Conservation (phyloP, 2,329 filamentous ascomycete genomes). For the Stagonosporopsis chrysanthemi region DNA sequence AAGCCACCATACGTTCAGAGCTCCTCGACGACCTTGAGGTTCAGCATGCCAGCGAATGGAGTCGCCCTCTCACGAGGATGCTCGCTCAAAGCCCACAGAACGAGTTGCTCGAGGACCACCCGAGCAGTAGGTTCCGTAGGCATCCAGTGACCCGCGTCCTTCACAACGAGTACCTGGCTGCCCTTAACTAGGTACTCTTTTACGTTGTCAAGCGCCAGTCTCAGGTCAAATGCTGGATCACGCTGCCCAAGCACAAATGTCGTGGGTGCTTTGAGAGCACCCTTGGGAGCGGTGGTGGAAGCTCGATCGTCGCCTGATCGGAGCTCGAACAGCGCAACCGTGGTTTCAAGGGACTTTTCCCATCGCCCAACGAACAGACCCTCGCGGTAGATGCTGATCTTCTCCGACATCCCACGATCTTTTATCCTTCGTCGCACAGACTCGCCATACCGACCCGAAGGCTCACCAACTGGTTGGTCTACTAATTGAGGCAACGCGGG, state of each 20-base stretch:
- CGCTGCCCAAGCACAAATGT: constrained; percentile 63
- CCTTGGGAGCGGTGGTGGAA: constrained; percentile 46
- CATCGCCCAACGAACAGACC: constrained; percentile 55
- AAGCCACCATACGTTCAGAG: not conserved
- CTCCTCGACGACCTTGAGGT: constrained; percentile 29
- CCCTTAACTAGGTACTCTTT: constrained; percentile 58
- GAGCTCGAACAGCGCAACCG: constrained; percentile 57
- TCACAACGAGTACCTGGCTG: constrained; percentile 60
- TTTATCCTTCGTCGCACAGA: constrained; percentile 51
- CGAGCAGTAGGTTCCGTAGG: constrained; percentile 57
- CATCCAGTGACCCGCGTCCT: constrained; percentile 60
- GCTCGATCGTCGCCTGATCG: constrained; percentile 22
- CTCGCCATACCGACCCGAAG: constrained; percentile 40
- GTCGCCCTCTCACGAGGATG: constrained; percentile 24
- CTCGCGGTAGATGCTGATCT: constrained; percentile 63
- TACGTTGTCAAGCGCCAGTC: constrained; percentile 61
- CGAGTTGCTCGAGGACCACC: constrained; percentile 52
- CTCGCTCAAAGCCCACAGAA: constrained; percentile 43
- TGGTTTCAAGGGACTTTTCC: constrained; percentile 60
- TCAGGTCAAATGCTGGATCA: constrained; percentile 60
- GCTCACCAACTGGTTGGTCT: constrained; percentile 15
- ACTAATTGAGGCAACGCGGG: constrained; percentile 57
- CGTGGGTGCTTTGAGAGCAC: constrained; percentile 59
- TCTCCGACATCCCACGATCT: constrained; percentile 59
- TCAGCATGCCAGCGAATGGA: constrained; percentile 31